Evolutionary conservation across 306 rosid species (phyloP).

Genomic region (Cicer chorassanicum): DNA sequence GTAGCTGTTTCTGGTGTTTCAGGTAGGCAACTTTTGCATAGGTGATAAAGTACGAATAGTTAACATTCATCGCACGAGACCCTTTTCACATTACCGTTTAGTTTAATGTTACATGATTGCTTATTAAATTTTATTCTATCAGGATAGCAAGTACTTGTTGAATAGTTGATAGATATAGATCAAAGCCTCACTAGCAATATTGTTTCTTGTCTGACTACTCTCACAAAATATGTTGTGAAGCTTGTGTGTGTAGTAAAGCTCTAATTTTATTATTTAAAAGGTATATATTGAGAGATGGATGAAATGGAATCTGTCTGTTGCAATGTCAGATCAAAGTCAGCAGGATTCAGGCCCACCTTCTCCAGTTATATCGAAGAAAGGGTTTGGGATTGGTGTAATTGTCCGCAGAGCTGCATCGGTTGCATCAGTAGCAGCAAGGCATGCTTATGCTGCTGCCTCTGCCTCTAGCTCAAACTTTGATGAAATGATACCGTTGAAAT

Average conservation of each 20-base stretch:
- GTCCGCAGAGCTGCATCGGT: constrained; percentile 86
- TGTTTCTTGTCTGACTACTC: constrained; percentile 30
- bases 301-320: constrained; percentile 48
- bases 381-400: constrained; percentile 80
- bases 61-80: constrained; percentile 4
- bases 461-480: constrained; percentile 62
- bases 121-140: constrained; percentile 29
- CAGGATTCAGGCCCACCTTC: constrained; percentile 78
- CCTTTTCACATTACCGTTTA: constrained; percentile 6
- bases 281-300: constrained; percentile 37
- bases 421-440: constrained; percentile 88
- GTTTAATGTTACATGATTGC: constrained; percentile 27
- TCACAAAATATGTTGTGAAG: constrained; percentile 39
- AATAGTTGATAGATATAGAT: constrained; percentile 19
- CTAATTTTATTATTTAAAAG: constrained; percentile 36
- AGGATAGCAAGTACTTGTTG: constrained; percentile 32
- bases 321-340: constrained; percentile 87
- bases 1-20: constrained; percentile 96
- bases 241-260: constrained; percentile 37
- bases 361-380: constrained; percentile 79
- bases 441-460: constrained; percentile 91
- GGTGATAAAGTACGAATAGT: constrained; percentile 14
- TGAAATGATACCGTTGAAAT: constrained; percentile 88
- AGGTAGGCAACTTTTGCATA: constrained; percentile 55
- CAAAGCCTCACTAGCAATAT: constrained; percentile 16